Evolutionary conservation across 495 filamentous ascomycete species (phyloP).

Genomic region (Aspergillus indologenus): DNA sequence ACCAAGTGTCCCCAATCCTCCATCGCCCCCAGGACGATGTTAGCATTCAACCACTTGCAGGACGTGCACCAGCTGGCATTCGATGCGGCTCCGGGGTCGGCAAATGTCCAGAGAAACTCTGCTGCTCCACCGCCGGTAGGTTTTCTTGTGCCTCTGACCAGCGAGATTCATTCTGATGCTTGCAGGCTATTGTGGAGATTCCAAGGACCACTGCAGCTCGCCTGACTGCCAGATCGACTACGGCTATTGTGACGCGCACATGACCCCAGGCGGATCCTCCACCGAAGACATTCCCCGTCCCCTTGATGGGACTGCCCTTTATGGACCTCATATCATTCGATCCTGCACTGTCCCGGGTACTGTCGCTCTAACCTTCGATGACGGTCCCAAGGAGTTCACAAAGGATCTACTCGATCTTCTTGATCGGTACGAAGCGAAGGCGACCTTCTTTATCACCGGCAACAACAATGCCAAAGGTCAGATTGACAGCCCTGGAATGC

Average conservation of each 20-base stretch:
- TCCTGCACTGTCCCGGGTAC: constrained; percentile 60
- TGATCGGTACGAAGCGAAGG: constrained; percentile 62
- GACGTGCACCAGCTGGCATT: constrained; percentile 24
- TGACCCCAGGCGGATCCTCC: constrained; percentile 57
- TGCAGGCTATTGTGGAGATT: constrained; percentile 57
- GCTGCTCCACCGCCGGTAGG: constrained; percentile 63
- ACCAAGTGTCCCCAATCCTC: constrained; percentile 1
- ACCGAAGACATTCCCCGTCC: constrained; percentile 59
- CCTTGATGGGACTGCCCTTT: constrained; percentile 54
- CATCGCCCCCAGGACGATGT: constrained; percentile 4
- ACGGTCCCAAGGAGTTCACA: constrained; percentile 72
- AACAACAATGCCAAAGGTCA: constrained; percentile 69
- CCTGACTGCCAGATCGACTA: constrained; percentile 70
- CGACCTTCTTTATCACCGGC: constrained; percentile 78
- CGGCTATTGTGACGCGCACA: constrained; percentile 66
- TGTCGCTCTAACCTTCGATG: constrained; percentile 75
- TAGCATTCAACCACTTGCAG: constrained; percentile 9
- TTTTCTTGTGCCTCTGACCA: constrained; percentile 16
- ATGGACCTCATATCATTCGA: constrained; percentile 62
- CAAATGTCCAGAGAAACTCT: constrained; percentile 53
- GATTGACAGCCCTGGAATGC: constrained; percentile 58
- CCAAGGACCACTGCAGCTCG: constrained; percentile 59
- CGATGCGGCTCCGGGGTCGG: constrained; percentile 44
- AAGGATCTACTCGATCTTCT: constrained; percentile 66
- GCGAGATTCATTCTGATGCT: neutral